Base-by-base conservation (phyloP, 2,329 filamentous ascomycete genomes). In the Talaromyces sp. region DNA sequence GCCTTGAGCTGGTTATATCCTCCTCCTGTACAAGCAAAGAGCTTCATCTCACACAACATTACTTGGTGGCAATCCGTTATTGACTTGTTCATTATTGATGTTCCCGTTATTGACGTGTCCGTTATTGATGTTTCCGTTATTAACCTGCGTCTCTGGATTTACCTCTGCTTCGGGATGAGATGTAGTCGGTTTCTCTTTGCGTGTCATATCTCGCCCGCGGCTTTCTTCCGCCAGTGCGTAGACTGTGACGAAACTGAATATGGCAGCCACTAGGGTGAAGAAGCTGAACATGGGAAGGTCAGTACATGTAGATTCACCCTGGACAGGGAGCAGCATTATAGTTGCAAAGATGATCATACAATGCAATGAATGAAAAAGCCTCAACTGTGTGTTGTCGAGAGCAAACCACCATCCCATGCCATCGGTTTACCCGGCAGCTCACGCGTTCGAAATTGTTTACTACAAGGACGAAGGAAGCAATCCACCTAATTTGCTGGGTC, bases 381-480 rank as follows among this genome's bases (percentile, higher is more conserved):
- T 60, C 58, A 45, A 60, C 58, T 8, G 58, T 60, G 27, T 60
- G 38, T 29, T 60, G 58, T 47, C 58, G 58, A 60, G 58, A n/a
- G 36, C 58, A 60, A 15, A 60, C 58, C 58, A 60, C 36, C 11
- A 60, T 17, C 6, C 58, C 58, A 29, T 60, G 34, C 58, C 58
- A 60, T 7, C 40, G 58, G 17, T 60, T 43, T 5, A 47, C 38
- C 58, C 58, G 47, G 27, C 58, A 60, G 17, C 58, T 31, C n/a
- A 38, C 40, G 5, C n/a, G 13, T 36, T 70, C 69, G 61, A 69
- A 71, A 49, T 69, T 59, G 17, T 59, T 60, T 7, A 68, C 58
- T 38, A 71, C 61, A 54, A 71, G 69, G 36, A 71, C 68, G 47
- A 70, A 70, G 17, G 69, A 47, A 15, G 70, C 70, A 49, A 71